Evolutionary conservation across 371 early-diverging fungal genomes (phyloP).

Genomic region (Mortierella sp.): DNA sequence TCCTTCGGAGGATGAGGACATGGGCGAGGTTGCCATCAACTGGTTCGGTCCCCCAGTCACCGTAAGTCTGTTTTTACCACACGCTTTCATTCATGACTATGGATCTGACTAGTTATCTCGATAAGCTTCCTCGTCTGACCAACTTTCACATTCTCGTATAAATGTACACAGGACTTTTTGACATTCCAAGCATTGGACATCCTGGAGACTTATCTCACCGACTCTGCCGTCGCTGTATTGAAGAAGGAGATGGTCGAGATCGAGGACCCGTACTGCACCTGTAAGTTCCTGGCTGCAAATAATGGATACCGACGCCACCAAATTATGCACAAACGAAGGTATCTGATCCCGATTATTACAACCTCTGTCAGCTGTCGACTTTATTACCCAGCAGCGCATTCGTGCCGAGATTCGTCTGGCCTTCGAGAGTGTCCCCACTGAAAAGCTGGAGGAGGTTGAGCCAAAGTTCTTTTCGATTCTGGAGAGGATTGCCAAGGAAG

Average conservation of each 20-base stretch:
- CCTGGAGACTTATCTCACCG: constrained; percentile 68
- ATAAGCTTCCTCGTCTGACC: not conserved
- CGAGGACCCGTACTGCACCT: constrained; percentile 77
- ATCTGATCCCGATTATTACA: not conserved
- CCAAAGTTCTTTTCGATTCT: constrained; percentile 63
- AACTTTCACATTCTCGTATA: not conserved
- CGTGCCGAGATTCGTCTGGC: constrained; percentile 66
- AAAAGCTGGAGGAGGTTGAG: constrained; percentile 69
- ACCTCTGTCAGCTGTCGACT: constrained; percentile 63
- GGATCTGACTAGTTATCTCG: not conserved
- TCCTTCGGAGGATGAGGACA: constrained; percentile 80
- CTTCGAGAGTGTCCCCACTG: constrained; percentile 74
- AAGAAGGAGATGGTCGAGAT: constrained; percentile 79
- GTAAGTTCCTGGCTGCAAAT: constrained; percentile 30
- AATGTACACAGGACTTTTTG: constrained; percentile 43
- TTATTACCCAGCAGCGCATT: constrained; percentile 68
- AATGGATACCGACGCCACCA: not conserved
- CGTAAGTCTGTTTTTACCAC: constrained; percentile 54
- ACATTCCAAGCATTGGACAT: constrained; percentile 59
- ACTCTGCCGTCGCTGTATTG: constrained; percentile 75
- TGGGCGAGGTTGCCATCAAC: constrained; percentile 71
- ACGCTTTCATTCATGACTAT: not conserved
- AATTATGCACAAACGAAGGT: not conserved
- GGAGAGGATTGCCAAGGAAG: constrained; percentile 63
- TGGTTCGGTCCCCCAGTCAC: constrained; percentile 75